Evolutionary conservation across 2,329 filamentous ascomycete genomes (phyloP).

Genomic region (Zalaria obscura): DNA sequence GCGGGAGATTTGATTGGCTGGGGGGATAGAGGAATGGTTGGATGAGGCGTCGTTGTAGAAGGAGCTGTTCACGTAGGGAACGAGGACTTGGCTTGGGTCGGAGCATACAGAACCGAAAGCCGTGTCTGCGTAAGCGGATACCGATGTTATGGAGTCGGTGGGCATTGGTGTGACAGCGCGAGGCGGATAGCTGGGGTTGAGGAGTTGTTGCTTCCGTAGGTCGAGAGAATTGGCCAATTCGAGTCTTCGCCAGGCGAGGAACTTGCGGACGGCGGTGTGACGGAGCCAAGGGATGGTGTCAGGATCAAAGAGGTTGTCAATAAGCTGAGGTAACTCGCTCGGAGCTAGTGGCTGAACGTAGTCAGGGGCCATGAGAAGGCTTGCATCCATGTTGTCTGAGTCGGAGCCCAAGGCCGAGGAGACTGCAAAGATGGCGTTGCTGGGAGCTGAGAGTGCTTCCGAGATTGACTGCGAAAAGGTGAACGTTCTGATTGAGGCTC

Average conservation of each 20-base stretch:
- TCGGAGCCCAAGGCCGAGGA: slow-evolving; percentile 63
- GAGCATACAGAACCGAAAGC: slow-evolving; percentile 9
- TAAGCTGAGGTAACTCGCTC: slow-evolving; percentile 58
- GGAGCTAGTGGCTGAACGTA: slow-evolving; percentile 68
- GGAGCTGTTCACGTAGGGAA: slow-evolving; percentile 2
- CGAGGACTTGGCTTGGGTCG: slow-evolving; percentile 9
- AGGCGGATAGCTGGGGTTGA: slow-evolving; percentile 13
- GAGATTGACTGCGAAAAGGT: slow-evolving; percentile 35
- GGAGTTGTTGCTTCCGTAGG: slow-evolving; percentile 11
- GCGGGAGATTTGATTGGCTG: slow-evolving; percentile 1
- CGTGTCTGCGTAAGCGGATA: slow-evolving; percentile 1
- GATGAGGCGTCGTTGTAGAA: too few relatives aligned
- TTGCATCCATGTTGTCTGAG: slow-evolving; percentile 78
- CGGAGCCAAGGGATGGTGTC: slow-evolving; percentile 71
- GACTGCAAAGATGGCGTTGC: slow-evolving; percentile 47
- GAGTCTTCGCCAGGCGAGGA: slow-evolving; percentile 50
- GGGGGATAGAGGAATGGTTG: too few relatives aligned
- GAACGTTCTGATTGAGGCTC: slow-evolving; percentile 49
- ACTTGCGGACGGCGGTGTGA: slow-evolving; percentile 70
- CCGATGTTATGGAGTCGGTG: slow-evolving; percentile 6
- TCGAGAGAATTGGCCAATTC: slow-evolving; percentile 14
- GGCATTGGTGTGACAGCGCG: slow-evolving; percentile 7
- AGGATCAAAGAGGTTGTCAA: slow-evolving; percentile 62
- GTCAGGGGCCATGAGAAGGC: slow-evolving; percentile 80
- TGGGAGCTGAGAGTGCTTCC: slow-evolving; percentile 8